These are phyloP conservation scores for Lentinula sp. DNA, from an alignment of 768 basidiomycete species.

Conservation along the genomic window DNA sequence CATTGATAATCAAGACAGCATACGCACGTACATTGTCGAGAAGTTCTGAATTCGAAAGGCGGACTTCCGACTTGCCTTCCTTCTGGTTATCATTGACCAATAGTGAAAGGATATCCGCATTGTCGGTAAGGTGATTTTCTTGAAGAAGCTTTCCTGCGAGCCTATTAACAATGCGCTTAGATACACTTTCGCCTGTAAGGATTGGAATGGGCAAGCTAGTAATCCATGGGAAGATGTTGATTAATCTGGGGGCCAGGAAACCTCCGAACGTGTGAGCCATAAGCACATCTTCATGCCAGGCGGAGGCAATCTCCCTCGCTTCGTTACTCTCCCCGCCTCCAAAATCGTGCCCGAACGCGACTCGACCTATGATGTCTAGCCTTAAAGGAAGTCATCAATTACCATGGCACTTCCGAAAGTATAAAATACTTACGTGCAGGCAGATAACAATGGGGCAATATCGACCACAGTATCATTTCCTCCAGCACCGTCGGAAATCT, in stretches of 20 bases:
- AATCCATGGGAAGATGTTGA: conserved; percentile 21
- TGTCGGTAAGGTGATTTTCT: conserved; percentile 6
- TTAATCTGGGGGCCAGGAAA: conserved; percentile 21
- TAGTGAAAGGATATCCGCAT: conserved; percentile 20
- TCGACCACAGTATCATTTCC: neutral
- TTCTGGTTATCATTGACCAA: conserved; percentile 13
- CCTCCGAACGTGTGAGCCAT: conserved; percentile 13
- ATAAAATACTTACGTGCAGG: conserved; percentile 8
- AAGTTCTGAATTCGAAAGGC: conserved; percentile 16
- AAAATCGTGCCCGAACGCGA: conserved; percentile 38
- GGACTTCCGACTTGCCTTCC: neutral
- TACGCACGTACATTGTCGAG: conserved; percentile 18
- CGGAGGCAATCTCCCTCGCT: conserved; percentile 16
- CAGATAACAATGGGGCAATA: neutral
- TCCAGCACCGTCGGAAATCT: neutral
- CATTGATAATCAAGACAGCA: neutral
- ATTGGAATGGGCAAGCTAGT: conserved; percentile 16
- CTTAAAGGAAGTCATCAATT: conserved; percentile 9
- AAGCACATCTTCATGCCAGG: conserved; percentile 18
- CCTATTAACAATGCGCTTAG: conserved; percentile 17
- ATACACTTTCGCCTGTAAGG: conserved; percentile 18
- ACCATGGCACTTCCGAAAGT: neutral
- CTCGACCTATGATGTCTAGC: conserved; percentile 24
- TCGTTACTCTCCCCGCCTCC: conserved; percentile 11
- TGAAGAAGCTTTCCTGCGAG: conserved; percentile 19